Evolutionary conservation across 1,284 basidiomycete genomes (phyloP).

Genomic region (Rhodotorula mucilaginosa): DNA sequence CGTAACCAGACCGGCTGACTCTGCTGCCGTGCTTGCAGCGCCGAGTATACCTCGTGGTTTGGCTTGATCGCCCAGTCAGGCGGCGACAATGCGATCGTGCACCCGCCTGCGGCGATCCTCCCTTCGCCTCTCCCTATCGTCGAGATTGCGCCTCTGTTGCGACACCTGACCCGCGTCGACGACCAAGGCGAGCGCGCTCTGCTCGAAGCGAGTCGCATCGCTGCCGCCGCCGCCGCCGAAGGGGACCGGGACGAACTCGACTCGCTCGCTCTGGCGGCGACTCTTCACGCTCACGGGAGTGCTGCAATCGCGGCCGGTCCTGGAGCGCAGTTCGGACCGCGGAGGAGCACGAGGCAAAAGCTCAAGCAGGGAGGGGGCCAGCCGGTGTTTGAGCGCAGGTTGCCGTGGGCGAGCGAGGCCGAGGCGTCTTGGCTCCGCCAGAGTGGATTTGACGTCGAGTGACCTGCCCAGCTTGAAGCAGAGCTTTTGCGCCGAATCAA

Average conservation of each 20-base stretch:
- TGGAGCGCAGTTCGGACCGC: neutral
- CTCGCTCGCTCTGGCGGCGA: neutral
- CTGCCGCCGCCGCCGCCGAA: neutral
- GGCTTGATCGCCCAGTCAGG: conserved; percentile 4
- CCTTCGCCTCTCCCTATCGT: conserved; percentile 47
- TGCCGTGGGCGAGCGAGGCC: conserved; percentile 10
- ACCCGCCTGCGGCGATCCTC: conserved; percentile 12
- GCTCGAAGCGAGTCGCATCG: neutral
- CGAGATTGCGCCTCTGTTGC: conserved; percentile 61
- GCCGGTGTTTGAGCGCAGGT: neutral
- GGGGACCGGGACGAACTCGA: neutral
- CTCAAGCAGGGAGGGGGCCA: conserved; percentile 4
- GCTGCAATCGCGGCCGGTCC: neutral
- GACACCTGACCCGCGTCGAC: conserved; percentile 66
- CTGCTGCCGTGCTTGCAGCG: conserved; percentile 3
- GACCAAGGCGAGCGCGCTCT: conserved; percentile 53
- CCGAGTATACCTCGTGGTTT: conserved; percentile 3
- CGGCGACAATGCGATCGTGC: conserved; percentile 10
- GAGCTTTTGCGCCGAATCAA: too few species aligned
- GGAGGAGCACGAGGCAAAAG: conserved; percentile 6
- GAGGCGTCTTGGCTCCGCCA: conserved; percentile 20
- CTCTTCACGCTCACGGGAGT: neutral
- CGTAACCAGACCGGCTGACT: too few species aligned
- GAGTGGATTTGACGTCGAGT: conserved; percentile 17
- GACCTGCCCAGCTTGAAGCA: too few species aligned